Conservation (phyloP, 441 rosid genomes). For the Codiaeum variegatum region DNA sequence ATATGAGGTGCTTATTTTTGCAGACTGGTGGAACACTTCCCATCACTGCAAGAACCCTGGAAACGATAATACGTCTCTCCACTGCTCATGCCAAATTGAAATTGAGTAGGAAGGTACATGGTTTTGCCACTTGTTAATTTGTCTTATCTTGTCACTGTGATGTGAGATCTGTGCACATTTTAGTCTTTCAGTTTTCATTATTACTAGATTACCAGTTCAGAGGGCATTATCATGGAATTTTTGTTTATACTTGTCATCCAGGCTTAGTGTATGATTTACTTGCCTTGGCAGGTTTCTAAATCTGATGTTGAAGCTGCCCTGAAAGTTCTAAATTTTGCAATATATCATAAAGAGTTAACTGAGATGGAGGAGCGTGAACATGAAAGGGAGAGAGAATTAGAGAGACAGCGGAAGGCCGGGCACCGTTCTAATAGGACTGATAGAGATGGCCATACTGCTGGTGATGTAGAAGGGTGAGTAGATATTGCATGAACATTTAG, state of each 20-base stretch:
- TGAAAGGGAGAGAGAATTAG: slow-evolving; percentile 66
- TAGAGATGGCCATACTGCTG: slow-evolving; percentile 28
- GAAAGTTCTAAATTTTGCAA: slow-evolving; percentile 86
- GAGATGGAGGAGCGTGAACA: slow-evolving; percentile 97
- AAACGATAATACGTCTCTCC: slow-evolving; percentile 93
- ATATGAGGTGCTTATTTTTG: slow-evolving; percentile 26
- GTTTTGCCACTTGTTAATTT: not conserved
- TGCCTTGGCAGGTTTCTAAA: slow-evolving; percentile 56
- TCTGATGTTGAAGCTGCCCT: slow-evolving; percentile 92
- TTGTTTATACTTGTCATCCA: not conserved
- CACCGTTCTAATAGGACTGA: slow-evolving; percentile 25
- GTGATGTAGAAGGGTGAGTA: slow-evolving; percentile 47
- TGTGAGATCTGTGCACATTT: not conserved
- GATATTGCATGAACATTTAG: not conserved
- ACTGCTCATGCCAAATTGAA: slow-evolving; percentile 97
- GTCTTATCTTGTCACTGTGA: not conserved
- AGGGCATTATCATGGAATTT: not conserved
- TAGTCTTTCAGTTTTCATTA: not conserved
- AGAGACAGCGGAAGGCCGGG: slow-evolving; percentile 43
- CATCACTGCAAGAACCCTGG: slow-evolving; percentile 92
- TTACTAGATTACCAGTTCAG: not conserved
- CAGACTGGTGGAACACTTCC: slow-evolving; percentile 99
- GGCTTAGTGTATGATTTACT: not conserved
- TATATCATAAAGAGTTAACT: slow-evolving; percentile 91
- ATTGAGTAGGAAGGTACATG: slow-evolving; percentile 72